phyloP scores from a whole-genome alignment of 768 basidiomycete genomes.

The Phylloporus arenicola region DNA sequence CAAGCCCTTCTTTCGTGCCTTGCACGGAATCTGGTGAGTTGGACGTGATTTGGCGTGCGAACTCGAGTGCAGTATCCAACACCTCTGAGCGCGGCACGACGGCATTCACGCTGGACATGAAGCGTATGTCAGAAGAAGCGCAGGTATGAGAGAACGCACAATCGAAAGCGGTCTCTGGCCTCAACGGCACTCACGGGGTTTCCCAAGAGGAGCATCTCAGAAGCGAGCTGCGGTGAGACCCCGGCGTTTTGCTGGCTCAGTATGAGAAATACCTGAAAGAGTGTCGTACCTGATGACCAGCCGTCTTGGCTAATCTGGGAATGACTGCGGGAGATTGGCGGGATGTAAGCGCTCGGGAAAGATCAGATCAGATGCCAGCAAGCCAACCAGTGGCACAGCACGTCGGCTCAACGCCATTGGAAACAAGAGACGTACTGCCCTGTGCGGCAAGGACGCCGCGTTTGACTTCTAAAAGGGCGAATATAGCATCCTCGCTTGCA shows the following conservation, averaged over 20 bases:
- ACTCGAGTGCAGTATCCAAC: slow-evolving; percentile 52
- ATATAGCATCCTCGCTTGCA: slow-evolving; percentile 59
- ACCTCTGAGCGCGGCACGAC: slow-evolving; percentile 54
- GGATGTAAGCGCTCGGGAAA: not conserved
- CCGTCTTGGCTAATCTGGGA: slow-evolving; percentile 57
- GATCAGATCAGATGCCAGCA: not conserved
- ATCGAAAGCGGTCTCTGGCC: slow-evolving; percentile 65
- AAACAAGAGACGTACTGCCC: slow-evolving; percentile 48
- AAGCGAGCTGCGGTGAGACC: slow-evolving; percentile 47
- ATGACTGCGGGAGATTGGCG: slow-evolving; percentile 42
- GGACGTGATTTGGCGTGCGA: slow-evolving; percentile 52
- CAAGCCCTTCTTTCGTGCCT: slow-evolving; percentile 64
- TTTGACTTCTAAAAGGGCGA: slow-evolving; percentile 74
- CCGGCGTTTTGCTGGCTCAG: slow-evolving; percentile 10
- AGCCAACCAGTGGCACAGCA: not conserved
- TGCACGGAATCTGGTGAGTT: slow-evolving; percentile 82
- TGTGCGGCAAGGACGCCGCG: slow-evolving; percentile 69
- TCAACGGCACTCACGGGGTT: slow-evolving; percentile 61
- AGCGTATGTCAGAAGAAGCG: slow-evolving; percentile 1
- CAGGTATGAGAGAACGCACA: slow-evolving; percentile 44
- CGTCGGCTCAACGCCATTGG: not conserved
- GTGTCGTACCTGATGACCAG: slow-evolving; percentile 68
- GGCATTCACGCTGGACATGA: slow-evolving; percentile 53
- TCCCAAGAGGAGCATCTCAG: slow-evolving; percentile 74
- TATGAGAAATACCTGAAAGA: slow-evolving; percentile 3